Conservation (phyloP, 1,139 yeast genomes). For the Hemisphaericaspora subhashii region DNA sequence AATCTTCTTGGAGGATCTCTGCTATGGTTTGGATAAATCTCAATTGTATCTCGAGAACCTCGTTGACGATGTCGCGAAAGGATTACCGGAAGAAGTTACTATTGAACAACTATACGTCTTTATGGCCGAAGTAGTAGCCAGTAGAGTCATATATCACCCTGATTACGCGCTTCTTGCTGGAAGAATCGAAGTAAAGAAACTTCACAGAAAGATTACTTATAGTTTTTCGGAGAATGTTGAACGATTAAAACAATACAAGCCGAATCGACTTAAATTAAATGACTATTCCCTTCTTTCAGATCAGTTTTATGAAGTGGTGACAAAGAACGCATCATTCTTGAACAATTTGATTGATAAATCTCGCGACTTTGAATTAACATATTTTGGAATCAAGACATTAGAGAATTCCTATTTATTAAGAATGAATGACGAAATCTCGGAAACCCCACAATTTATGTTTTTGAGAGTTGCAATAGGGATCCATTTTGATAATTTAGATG, state of each 20-base stretch:
- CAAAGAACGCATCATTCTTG: slow-evolving; percentile 30
- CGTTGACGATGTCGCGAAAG: slow-evolving; percentile 21
- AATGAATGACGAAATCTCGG: slow-evolving; percentile 36
- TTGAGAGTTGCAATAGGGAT: slow-evolving; percentile 57
- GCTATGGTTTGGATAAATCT: slow-evolving; percentile 20
- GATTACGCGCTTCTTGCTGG: slow-evolving; percentile 51
- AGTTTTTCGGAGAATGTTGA: slow-evolving; percentile 37
- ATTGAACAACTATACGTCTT: slow-evolving; percentile 35
- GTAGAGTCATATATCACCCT: slow-evolving; percentile 45
- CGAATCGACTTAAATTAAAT: slow-evolving; percentile 12
- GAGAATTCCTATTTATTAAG: slow-evolving; percentile 47
- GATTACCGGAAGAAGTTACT: slow-evolving; percentile 36
- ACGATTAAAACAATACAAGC: slow-evolving; percentile 21
- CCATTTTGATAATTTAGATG: slow-evolving; percentile 39
- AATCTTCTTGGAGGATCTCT: slow-evolving; percentile 17
- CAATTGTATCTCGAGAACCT: slow-evolving; percentile 24
- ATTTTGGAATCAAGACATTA: slow-evolving; percentile 55
- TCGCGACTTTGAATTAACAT: slow-evolving; percentile 44
- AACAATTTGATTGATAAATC: slow-evolving; percentile 35
- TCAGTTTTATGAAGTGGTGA: slow-evolving; percentile 31
- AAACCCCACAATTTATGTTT: slow-evolving; percentile 52
- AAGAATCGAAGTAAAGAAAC: slow-evolving; percentile 35
- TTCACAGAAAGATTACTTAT: slow-evolving; percentile 28
- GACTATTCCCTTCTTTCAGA: slow-evolving; percentile 22
- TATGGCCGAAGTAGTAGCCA: slow-evolving; percentile 46